These are phyloP conservation scores for Obba rivulosa DNA, from an alignment of 768 basidiomycete genomes.

Conservation along the genomic window DNA sequence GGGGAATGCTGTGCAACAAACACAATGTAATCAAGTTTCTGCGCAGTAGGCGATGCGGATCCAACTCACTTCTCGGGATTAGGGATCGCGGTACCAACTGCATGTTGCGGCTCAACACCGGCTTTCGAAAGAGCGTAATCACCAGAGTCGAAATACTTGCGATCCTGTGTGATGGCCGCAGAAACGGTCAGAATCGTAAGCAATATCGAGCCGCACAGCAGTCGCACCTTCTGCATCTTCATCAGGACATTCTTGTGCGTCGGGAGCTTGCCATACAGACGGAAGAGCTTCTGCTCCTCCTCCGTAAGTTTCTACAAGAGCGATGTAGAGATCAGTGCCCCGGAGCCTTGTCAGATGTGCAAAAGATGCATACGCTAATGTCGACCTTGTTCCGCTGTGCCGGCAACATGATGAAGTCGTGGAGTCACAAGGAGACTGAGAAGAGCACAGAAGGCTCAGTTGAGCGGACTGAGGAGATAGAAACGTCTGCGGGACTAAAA, in stretches of 20 bases:
- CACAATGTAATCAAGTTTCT: background rate
- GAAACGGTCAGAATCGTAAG: slow-evolving; percentile 3
- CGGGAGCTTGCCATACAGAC: slow-evolving; percentile 92
- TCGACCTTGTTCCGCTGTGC: slow-evolving; percentile 88
- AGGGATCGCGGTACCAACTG: slow-evolving; percentile 96
- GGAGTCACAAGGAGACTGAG: slow-evolving; percentile 5
- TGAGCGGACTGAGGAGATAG: slow-evolving; percentile 3
- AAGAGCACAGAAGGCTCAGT: slow-evolving; percentile 10
- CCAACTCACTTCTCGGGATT: slow-evolving; percentile 86
- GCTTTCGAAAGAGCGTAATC: slow-evolving; percentile 98
- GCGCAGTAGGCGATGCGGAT: background rate
- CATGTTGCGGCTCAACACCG: slow-evolving; percentile 79
- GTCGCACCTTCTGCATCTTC: slow-evolving; percentile 89
- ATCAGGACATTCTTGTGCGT: slow-evolving; percentile 88
- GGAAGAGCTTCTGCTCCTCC: slow-evolving; percentile 92
- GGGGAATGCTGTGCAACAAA: slow-evolving; percentile 66
- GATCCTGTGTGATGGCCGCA: slow-evolving; percentile 55
- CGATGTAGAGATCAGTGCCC: background rate
- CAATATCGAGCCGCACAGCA: background rate
- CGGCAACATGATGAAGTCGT: slow-evolving; percentile 54
- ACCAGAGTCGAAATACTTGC: slow-evolving; percentile 99
- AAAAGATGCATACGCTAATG: slow-evolving; percentile 64
- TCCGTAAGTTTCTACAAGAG: slow-evolving; percentile 63
- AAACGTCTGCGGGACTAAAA: slow-evolving; percentile 6
- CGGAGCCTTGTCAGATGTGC: too few species aligned